phyloP scores from a whole-genome alignment of 352 stramenopile genomes.

The Globisporangium takayamanum region DNA sequence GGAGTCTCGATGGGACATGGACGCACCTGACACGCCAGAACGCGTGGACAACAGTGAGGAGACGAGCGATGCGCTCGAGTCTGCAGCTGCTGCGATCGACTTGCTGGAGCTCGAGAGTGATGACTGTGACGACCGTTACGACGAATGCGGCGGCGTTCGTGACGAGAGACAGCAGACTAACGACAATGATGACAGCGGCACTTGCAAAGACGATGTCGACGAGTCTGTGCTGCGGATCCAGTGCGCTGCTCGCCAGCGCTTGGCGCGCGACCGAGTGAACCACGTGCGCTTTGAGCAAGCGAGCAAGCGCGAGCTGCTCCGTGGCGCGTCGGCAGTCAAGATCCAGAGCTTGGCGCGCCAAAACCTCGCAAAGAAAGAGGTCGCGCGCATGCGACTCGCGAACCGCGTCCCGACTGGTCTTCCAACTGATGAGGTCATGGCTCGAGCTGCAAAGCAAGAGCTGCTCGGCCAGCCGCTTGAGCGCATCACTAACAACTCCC shows the following conservation, averaged over 20 bases:
- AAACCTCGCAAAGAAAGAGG: conserved; percentile 33
- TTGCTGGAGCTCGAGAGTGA: conserved; percentile 7
- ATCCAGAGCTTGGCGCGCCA: conserved; percentile 40
- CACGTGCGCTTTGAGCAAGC: conserved; percentile 20
- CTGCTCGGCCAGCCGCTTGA: background rate
- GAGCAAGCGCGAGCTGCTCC: background rate
- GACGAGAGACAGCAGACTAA: background rate
- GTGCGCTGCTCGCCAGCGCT: conserved; percentile 32
- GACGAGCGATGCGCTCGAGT: background rate
- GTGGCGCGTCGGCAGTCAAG: conserved; percentile 15
- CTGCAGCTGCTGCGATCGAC: background rate
- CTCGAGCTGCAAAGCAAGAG: background rate
- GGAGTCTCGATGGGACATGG: background rate
- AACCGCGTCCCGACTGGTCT: conserved; percentile 27
- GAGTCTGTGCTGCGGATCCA: conserved; percentile 42
- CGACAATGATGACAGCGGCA: background rate
- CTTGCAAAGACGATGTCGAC: background rate
- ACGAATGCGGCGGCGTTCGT: background rate
- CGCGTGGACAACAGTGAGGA: background rate
- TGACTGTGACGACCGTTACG: background rate
- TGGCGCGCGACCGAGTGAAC: conserved; percentile 24
- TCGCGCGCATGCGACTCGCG: conserved; percentile 22
- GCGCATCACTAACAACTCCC: conserved; percentile 1
- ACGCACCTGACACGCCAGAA: background rate
- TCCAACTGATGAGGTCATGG: conserved; percentile 9